Percentiles rank a stretch among this genome's conserved stretches.
Conservation (phyloP, 1,139 yeast genomes). For the Taiozyma onychis region DNA sequence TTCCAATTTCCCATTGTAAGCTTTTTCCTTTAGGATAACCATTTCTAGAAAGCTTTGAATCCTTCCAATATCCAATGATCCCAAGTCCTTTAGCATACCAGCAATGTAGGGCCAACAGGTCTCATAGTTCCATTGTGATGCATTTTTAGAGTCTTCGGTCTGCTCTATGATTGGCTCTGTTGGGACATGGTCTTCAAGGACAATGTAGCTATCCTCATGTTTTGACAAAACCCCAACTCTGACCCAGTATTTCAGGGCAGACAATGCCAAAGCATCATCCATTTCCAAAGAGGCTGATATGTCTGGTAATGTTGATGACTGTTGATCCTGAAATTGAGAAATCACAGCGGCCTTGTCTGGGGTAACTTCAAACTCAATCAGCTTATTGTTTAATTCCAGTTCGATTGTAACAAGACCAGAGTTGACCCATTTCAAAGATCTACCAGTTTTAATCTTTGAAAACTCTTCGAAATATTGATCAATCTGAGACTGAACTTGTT, state of each 20-base stretch:
- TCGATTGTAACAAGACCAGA: constrained; percentile 60
- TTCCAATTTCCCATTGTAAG: constrained; percentile 33
- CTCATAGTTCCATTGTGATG: background rate
- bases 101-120: constrained; percentile 37
- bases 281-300: constrained; percentile 28
- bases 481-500: constrained; percentile 34
- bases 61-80: constrained; percentile 40
- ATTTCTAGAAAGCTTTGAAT: constrained; percentile 49
- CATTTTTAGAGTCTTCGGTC: background rate
- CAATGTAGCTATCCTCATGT: constrained; percentile 2
- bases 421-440: constrained; percentile 54
- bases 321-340: constrained; percentile 41
- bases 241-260: constrained; percentile 53
- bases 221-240: constrained; percentile 39
- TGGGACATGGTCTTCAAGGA: constrained; percentile 3
- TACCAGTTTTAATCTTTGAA: constrained; percentile 43
- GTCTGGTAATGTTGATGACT: constrained; percentile 26
- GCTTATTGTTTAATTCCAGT: constrained; percentile 44
- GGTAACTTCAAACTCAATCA: constrained; percentile 42
- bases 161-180: background rate
- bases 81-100: constrained; percentile 53
- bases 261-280: constrained; percentile 23
- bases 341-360: constrained; percentile 71
- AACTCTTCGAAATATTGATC: constrained; percentile 39
- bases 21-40: constrained; percentile 47